Conservation (phyloP, 352 stramenopile species). For the Globisporangium viniferum region DNA sequence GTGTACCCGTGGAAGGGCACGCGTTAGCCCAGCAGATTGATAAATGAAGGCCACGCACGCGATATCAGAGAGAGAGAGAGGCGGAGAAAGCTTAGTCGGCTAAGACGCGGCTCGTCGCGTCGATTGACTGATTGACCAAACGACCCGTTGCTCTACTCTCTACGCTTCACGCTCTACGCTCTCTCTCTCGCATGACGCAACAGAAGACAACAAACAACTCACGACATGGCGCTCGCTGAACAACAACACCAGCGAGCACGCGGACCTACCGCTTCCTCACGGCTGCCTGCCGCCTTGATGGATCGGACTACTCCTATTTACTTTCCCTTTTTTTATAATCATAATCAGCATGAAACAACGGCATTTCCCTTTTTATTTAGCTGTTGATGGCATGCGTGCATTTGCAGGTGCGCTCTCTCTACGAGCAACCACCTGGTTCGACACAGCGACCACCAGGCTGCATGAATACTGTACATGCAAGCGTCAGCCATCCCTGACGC, state of each 20-base stretch:
- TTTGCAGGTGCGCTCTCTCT: too few species aligned
- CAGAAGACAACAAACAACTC: background rate
- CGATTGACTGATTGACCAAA: background rate
- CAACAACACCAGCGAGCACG: background rate
- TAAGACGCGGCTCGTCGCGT: background rate
- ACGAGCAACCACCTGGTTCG: too few species aligned
- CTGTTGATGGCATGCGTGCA: too few species aligned
- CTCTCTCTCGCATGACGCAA: background rate
- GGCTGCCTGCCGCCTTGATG: background rate
- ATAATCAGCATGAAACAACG: background rate
- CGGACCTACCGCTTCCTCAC: background rate
- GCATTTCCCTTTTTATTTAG: background rate
- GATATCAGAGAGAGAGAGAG: background rate
- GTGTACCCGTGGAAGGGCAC: constrained; percentile 66
- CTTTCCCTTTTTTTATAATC: background rate
- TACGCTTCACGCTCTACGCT: background rate
- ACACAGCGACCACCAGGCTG: too few species aligned
- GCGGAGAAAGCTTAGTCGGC: too few species aligned
- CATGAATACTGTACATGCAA: too few species aligned
- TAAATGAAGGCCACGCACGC: background rate
- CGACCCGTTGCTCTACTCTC: background rate
- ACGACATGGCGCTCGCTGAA: background rate
- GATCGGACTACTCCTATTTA: background rate
- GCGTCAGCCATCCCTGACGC: too few species aligned
- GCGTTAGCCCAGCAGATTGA: constrained; percentile 30